These are phyloP conservation scores for Ceratobasidium sp. DNA, from an alignment of 1,284 basidiomycete genomes.

Conservation along the genomic window DNA sequence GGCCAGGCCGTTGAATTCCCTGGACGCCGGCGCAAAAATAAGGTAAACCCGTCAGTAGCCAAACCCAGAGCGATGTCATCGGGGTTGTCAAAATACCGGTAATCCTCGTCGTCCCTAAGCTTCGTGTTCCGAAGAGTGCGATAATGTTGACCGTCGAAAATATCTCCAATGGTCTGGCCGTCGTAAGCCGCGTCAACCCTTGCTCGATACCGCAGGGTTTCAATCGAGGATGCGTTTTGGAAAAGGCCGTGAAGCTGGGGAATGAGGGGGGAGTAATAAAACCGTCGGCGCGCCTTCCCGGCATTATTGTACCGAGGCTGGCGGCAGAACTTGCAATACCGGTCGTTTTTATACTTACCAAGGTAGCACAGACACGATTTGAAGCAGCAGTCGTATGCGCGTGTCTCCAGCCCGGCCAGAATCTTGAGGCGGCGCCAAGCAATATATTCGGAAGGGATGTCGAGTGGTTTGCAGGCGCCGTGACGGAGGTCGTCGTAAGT, in stretches of 20 bases:
- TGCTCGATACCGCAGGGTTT: background rate
- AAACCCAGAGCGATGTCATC: conserved; percentile 57
- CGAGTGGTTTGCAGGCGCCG: background rate
- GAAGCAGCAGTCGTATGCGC: conserved; percentile 19
- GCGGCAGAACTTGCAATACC: background rate
- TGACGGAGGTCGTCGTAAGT: conserved; percentile 15
- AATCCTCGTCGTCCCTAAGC: conserved; percentile 9
- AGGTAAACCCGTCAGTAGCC: conserved; percentile 59
- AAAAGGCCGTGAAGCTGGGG: conserved; percentile 19
- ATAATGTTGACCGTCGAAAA: conserved; percentile 50
- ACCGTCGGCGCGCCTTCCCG: background rate
- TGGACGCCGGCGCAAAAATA: conserved; percentile 56
- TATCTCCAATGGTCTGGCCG: too few relatives aligned
- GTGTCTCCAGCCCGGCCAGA: background rate
- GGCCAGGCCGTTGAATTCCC: conserved; percentile 55
- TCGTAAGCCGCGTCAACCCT: background rate
- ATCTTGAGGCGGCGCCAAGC: conserved; percentile 16
- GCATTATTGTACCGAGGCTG: background rate
- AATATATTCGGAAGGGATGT: conserved; percentile 11
- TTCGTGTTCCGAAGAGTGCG: conserved; percentile 16
- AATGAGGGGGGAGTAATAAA: conserved; percentile 19
- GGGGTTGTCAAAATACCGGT: conserved; percentile 54
- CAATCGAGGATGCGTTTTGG: background rate
- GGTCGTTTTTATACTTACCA: conserved; percentile 2
- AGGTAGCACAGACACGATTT: conserved; percentile 4